Evolutionary conservation across 1,284 basidiomycete genomes (phyloP).

Genomic region (Austropuccinia psidii): DNA sequence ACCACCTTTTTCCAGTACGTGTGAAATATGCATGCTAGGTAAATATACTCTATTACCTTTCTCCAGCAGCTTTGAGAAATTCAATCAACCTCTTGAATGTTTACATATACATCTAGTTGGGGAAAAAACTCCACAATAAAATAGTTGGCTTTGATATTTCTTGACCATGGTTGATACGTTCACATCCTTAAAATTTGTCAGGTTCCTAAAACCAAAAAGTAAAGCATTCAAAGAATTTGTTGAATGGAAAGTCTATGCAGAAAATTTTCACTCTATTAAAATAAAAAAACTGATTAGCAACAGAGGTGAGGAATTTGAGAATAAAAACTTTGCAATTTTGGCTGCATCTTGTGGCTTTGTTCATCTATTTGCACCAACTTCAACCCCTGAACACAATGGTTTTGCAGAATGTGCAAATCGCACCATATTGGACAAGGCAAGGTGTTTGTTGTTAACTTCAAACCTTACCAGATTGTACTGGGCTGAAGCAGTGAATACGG

Average conservation of each 20-base stretch:
- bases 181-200: background rate
- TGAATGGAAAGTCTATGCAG: background rate
- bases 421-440: no score
- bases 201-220: background rate
- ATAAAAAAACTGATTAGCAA: background rate
- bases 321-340: background rate
- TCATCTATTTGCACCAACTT: background rate
- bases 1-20: no score
- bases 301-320: background rate
- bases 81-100: background rate
- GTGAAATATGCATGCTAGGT: no score
- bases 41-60: background rate
- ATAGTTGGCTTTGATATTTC: no score
- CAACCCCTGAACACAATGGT: background rate
- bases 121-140: background rate
- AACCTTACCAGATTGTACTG: no score
- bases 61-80: background rate
- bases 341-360: background rate
- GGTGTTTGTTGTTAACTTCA: no score
- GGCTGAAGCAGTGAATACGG: no score
- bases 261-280: no score
- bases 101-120: background rate
- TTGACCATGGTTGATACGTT: background rate
- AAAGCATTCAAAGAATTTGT: background rate
- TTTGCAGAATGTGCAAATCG: no score